Evolutionary conservation across 805 yeast genomes (phyloP).

Genomic region (Lipomyces orientalis): DNA sequence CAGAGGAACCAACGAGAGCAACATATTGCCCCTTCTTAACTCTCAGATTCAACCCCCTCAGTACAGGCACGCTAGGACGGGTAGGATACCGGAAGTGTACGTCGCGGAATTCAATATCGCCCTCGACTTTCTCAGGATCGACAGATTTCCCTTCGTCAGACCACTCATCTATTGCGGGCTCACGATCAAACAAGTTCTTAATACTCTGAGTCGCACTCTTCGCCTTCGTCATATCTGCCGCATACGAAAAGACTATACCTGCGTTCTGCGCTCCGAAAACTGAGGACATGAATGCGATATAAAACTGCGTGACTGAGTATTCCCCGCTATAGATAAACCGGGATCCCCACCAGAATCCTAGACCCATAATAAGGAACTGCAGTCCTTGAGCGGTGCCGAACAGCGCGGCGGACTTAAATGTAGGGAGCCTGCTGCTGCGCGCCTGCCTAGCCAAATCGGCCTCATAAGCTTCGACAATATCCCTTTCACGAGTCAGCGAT

Average conservation of each 20-base stretch:
- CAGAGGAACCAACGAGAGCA: conserved; percentile 90
- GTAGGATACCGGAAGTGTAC: conserved; percentile 44
- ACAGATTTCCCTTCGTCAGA: conserved; percentile 39
- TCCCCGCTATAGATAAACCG: conserved; percentile 44
- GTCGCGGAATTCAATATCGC: conserved; percentile 58
- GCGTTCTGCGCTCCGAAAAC: conserved; percentile 53
- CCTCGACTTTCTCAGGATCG: conserved; percentile 47
- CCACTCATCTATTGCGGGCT: conserved; percentile 48
- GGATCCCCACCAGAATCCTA: conserved; percentile 54
- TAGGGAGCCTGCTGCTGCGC: conserved; percentile 2
- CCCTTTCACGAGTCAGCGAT: conserved; percentile 50
- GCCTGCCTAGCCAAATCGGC: conserved; percentile 21
- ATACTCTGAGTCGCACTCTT: conserved; percentile 47
- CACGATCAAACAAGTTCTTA: conserved; percentile 43
- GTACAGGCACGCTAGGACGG: conserved; percentile 41
- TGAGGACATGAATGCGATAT: conserved; percentile 48
- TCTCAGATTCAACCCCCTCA: conserved; percentile 39
- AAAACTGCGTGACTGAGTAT: conserved; percentile 46
- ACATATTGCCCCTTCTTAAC: conserved; percentile 81
- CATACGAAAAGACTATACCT: conserved; percentile 49
- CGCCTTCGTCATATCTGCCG: conserved; percentile 55
- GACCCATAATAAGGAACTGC: conserved; percentile 48
- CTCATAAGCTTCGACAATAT: conserved; percentile 45
- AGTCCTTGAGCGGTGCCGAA: conserved; percentile 28
- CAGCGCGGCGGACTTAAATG: conserved; percentile 24